Percentiles rank a stretch among this genome's conserved stretches.
These are phyloP conservation scores for Dendrostoma leiphaemia DNA, from an alignment of 2,329 filamentous ascomycete genomes.

Conservation along the genomic window DNA sequence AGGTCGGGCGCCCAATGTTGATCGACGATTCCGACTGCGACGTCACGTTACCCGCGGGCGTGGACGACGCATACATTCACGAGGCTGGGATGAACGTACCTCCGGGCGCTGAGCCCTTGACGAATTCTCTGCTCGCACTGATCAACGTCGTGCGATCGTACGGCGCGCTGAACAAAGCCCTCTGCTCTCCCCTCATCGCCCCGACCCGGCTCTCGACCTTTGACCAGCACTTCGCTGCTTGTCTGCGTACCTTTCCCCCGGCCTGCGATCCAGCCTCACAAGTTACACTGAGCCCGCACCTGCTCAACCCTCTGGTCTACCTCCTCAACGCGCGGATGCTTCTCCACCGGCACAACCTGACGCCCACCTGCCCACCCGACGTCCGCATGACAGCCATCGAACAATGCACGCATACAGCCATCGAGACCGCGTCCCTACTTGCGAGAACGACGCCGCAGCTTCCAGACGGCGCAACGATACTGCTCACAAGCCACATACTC, in stretches of 20 bases:
- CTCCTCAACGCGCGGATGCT: slow-evolving; percentile 82
- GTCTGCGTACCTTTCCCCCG: slow-evolving; percentile 72
- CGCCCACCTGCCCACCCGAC: slow-evolving; percentile 64
- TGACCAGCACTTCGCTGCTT: slow-evolving; percentile 76
- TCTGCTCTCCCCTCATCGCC: slow-evolving; percentile 66
- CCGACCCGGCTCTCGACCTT: slow-evolving; percentile 70
- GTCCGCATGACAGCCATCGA: slow-evolving; percentile 72
- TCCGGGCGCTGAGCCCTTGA: slow-evolving; percentile 52
- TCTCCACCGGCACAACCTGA: slow-evolving; percentile 85
- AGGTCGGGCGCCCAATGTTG: slow-evolving; percentile 74
- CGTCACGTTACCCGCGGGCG: slow-evolving; percentile 71
- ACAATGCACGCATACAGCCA: slow-evolving; percentile 69
- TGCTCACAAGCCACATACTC: slow-evolving; percentile 83
- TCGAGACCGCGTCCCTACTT: slow-evolving; percentile 77
- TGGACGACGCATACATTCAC: slow-evolving; percentile 77
- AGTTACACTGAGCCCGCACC: slow-evolving; percentile 68
- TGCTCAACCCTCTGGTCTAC: slow-evolving; percentile 72
- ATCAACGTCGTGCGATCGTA: slow-evolving; percentile 81
- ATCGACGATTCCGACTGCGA: slow-evolving; percentile 91
- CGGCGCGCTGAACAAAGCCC: slow-evolving; percentile 67
- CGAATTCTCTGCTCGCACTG: slow-evolving; percentile 72
- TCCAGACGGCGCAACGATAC: slow-evolving; percentile 66
- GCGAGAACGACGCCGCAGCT: slow-evolving; percentile 62
- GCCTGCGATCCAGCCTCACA: slow-evolving; percentile 67
- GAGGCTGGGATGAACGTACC: slow-evolving; percentile 53